Evolutionary conservation across 2,329 filamentous ascomycete species (phyloP).

Genomic region (Chlorencoelia australis): DNA sequence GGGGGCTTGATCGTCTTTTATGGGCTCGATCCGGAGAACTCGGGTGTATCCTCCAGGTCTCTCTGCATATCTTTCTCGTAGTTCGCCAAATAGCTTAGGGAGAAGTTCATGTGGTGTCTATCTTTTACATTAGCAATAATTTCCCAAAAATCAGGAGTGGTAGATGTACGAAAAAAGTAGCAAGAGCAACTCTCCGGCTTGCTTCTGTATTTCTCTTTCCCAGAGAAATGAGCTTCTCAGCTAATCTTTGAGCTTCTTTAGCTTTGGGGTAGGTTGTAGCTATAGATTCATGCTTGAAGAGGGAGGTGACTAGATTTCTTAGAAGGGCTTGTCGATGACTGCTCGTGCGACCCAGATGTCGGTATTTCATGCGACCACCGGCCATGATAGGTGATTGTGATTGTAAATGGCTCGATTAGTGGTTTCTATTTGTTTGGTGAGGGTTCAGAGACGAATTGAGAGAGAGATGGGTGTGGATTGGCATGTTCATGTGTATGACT

Average conservation of each 20-base stretch:
- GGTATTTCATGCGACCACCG: slow-evolving; percentile 76
- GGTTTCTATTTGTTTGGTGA: no score
- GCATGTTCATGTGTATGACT: no score
- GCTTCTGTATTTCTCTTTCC: slow-evolving; percentile 90
- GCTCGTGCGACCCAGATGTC: slow-evolving; percentile 76
- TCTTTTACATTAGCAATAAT: slow-evolving; percentile 9
- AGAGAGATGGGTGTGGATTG: neutral
- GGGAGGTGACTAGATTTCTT: slow-evolving; percentile 89
- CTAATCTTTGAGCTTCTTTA: slow-evolving; percentile 88
- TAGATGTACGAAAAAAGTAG: slow-evolving; percentile 66
- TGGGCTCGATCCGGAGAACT: slow-evolving; percentile 82
- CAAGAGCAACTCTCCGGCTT: slow-evolving; percentile 61
- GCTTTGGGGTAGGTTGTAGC: slow-evolving; percentile 93
- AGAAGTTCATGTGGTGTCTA: slow-evolving; percentile 61
- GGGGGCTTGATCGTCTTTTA: slow-evolving; percentile 76
- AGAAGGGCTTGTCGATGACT: slow-evolving; percentile 85
- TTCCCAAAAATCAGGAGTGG: neutral
- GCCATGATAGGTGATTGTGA: slow-evolving; percentile 52
- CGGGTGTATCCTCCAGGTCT: slow-evolving; percentile 91
- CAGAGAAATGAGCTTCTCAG: slow-evolving; percentile 88
- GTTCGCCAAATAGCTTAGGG: slow-evolving; percentile 78
- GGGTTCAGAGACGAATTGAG: neutral
- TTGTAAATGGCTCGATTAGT: no score
- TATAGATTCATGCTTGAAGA: slow-evolving; percentile 89
- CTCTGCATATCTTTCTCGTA: slow-evolving; percentile 66